Evolutionary conservation across 2,329 filamentous ascomycete genomes (phyloP), one percentile per base, ranked within the genome.

Genomic region (Zymoseptoria crescenta): DNA sequence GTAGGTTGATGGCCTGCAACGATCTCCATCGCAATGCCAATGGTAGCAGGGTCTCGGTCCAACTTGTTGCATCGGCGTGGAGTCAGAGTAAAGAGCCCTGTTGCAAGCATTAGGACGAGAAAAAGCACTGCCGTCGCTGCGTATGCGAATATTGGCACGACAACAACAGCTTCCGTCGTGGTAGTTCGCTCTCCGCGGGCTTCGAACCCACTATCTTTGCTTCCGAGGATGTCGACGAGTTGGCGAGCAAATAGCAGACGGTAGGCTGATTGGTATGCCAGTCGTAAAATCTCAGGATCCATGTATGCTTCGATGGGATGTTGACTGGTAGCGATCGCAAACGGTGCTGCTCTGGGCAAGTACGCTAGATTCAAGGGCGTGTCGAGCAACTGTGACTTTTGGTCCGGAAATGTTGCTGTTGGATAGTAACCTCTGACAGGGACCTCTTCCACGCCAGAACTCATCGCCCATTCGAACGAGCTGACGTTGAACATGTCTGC

Each of bases 241-340:
- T 67, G 59, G 1, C 74, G 65, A 0, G 74, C 62, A 50, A 81
- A 79, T 0, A 80, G 62, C 0, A 81, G 29, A 13, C 74, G 67
- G 56, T 80, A 78, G 4, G 76, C 75, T 1, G 68, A 66, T 28
- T 75, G 68, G 52, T 77, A 79, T 0, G 74, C 72, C 1, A 62
- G 29, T 0, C 67, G 63, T 0, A 80, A 57, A 0, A 59, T 61
- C 13, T 67, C 54, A 27, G 71, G 70, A 48, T 76, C 70, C 1
- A 75, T 55, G 35, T 75, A 75, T 0, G 72, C 69, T 16, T 71
- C 67, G 0, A 72, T 6, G 0, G 72, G 59, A 0, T 57, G 59
- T 1, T 65, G 57, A 8, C 63, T 67, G 0, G 69, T 64, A 7
- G 67, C 72, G 2, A 79, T 55, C 0, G 75, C 73, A n/a, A 77